These are phyloP conservation scores for Alternaria brassicicola DNA, from an alignment of 2,329 filamentous ascomycete genomes.

Conservation along the genomic window DNA sequence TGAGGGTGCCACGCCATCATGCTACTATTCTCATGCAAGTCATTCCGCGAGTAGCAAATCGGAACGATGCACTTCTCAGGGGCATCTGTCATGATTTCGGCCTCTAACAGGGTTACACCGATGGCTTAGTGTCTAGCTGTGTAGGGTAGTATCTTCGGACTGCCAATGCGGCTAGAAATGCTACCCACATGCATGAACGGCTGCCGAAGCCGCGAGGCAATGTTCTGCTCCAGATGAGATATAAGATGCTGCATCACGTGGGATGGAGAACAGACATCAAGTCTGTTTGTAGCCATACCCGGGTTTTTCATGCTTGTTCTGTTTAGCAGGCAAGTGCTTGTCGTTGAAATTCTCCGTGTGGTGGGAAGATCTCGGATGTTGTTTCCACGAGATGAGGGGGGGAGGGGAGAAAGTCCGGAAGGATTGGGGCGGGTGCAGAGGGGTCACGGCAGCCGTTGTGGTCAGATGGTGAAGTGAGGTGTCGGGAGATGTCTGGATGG, in stretches of 20 bases:
- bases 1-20: fast-evolving
- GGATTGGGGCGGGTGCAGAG: not conserved
- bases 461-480: not conserved
- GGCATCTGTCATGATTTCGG: too few relatives aligned
- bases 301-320: fast-evolving
- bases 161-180: not conserved
- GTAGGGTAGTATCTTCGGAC: not conserved
- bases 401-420: not conserved
- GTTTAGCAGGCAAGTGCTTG: not conserved
- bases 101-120: not conserved
- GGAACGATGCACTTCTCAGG: too few relatives aligned
- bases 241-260: not conserved
- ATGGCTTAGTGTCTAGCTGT: fast-evolving
- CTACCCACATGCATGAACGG: not conserved
- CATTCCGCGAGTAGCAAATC: too few relatives aligned
- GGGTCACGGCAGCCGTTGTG: not conserved
- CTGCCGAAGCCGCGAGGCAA: not conserved
- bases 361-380: not conserved
- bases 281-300: not conserved
- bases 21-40: not conserved
- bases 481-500: fast-evolving
- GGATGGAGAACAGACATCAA: not conserved
- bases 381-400: not conserved
- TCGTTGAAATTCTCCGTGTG: not conserved
- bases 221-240: not conserved